Base-by-base conservation (phyloP, 352 stramenopile species). In the Globisporangium parvum region DNA sequence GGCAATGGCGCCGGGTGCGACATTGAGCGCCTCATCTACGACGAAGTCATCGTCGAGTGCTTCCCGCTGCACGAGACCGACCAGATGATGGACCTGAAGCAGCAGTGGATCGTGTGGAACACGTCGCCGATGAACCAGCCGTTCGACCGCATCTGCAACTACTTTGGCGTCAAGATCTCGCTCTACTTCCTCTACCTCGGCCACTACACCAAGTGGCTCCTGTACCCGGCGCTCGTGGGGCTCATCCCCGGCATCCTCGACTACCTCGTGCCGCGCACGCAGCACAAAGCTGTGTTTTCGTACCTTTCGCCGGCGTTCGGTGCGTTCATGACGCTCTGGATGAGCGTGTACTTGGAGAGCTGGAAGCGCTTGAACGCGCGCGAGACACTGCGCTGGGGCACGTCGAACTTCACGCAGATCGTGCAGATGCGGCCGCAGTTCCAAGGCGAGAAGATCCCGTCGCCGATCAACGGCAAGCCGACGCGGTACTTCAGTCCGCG, bases 111-210 rank as follows among this genome's bases (percentile, higher is more conserved):
- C 51, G 62, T 74, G 47, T 88, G 75, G 73, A 76, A 77, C 55
- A 73, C 72, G 47, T 75, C 71, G 21, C 77, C 83, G 1, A 90
- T 90, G 83, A 79, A 70, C 48, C 83, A 93, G 62, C 83, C 83
- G 0, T 88, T 93, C 46, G 77, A 91, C 53, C 71, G 74, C 24
- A 85, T 93, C 51, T 87, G 83, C 57, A 71, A 88, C 53, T 93
- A 93, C 64, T 93, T 91, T 67, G 83, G 83, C 51, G 80, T 87
- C 57, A 88, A 98, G 67, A 89, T 99, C 55, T 89, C 90, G 21
- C 96, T 99, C 55, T 99, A 99, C 73, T 99, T 99, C 66, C 71
- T 97, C 37, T 99, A 96, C 83, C 60, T 99, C 23, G 92, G 97
- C 15, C 93, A 98, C 70, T 97, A 95, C 69, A 97, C 94, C 40